Percentiles rank a stretch among this genome's conserved stretches.
Conservation (phyloP, 2,329 filamentous ascomycete genomes). For the Epichloe typhina region DNA sequence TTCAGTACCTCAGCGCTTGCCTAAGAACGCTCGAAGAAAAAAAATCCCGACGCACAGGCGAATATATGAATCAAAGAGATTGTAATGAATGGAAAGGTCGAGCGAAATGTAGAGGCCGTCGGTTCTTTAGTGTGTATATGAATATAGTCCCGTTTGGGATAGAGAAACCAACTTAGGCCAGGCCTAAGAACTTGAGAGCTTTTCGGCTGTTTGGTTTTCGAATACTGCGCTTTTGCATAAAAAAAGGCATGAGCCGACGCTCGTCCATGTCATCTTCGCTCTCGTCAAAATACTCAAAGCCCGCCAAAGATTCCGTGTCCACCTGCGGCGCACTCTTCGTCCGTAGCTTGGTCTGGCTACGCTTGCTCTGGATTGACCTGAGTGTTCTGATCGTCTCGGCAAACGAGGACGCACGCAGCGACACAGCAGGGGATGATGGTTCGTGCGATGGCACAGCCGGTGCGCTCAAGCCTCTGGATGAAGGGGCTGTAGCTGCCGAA, state of each 20-base stretch:
- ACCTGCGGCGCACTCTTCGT: constrained; percentile 8
- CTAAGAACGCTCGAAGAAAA: background rate
- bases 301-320: constrained; percentile 20
- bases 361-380: constrained; percentile 18
- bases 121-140: background rate
- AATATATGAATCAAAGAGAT: background rate
- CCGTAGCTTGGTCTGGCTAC: constrained; percentile 16
- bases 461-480: background rate
- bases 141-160: background rate
- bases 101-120: background rate
- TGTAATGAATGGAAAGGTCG: background rate
- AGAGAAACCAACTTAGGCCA: constrained; percentile 19
- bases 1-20: background rate
- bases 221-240: constrained; percentile 23
- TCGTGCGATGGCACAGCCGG: background rate
- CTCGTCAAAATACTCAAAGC: constrained; percentile 25
- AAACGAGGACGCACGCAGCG: constrained; percentile 6
- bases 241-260: constrained; percentile 37
- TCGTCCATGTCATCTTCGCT: constrained; percentile 34
- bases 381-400: constrained; percentile 14
- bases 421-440: constrained; percentile 5
- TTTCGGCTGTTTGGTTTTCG: constrained; percentile 34
- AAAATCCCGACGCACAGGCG: background rate
- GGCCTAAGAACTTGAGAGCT: constrained; percentile 39
- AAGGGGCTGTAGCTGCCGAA: background rate